Percentiles rank a stretch among this genome's conserved stretches.
phyloP scores from a whole-genome alignment of 1,139 yeast genomes.

The Debaryomycetaceae sp. region DNA sequence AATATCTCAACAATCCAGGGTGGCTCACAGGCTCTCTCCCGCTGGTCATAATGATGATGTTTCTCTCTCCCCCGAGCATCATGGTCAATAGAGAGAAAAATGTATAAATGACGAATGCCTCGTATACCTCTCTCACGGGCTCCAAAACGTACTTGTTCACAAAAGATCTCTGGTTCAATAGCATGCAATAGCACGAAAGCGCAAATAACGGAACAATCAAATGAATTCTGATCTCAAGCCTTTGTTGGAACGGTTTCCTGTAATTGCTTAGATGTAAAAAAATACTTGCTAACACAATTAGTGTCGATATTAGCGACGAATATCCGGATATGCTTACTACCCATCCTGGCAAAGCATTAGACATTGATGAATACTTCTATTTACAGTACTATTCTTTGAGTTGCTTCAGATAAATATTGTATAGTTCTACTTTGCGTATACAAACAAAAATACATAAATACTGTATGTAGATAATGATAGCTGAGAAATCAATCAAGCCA shows the following conservation, averaged over 20 bases:
- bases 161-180: conserved; percentile 38
- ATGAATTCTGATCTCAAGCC: conserved; percentile 79
- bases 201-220: conserved; percentile 61
- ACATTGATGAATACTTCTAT: not conserved
- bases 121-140: conserved; percentile 85
- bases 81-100: conserved; percentile 80
- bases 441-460: not conserved
- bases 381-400: not conserved
- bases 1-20: conserved; percentile 54
- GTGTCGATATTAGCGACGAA: conserved; percentile 29
- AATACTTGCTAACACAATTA: conserved; percentile 30
- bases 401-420: not conserved
- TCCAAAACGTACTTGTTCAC: conserved; percentile 52
- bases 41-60: conserved; percentile 68
- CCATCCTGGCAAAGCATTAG: conserved; percentile 28
- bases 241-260: conserved; percentile 84
- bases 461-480: conserved; percentile 1
- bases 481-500: conserved; percentile 6
- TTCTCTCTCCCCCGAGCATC: conserved; percentile 88
- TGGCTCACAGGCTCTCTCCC: conserved; percentile 74
- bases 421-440: not conserved
- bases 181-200: conserved; percentile 49
- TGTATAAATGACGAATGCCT: conserved; percentile 93
- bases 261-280: conserved; percentile 53
- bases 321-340: conserved; percentile 29